Evolutionary conservation across 1,139 yeast genomes (phyloP).

Genomic region (Hansenula lynferdii): DNA sequence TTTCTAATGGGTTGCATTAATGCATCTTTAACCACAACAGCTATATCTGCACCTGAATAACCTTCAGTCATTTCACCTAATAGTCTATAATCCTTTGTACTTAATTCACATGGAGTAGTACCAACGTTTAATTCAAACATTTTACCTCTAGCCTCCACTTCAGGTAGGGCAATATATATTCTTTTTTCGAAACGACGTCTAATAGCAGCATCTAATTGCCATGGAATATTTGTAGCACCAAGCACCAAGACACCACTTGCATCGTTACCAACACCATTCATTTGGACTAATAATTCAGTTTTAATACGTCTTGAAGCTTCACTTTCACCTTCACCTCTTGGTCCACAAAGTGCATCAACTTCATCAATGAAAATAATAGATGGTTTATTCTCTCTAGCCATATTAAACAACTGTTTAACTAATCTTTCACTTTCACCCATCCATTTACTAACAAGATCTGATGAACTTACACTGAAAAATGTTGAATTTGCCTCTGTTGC

Average conservation of each 20-base stretch:
- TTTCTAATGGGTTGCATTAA: slow-evolving; percentile 97
- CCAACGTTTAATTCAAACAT: slow-evolving; percentile 97
- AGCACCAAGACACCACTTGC: slow-evolving; percentile 87
- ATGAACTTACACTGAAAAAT: slow-evolving; percentile 89
- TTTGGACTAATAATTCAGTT: slow-evolving; percentile 93
- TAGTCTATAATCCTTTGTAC: slow-evolving; percentile 66
- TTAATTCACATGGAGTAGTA: slow-evolving; percentile 76
- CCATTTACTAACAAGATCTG: slow-evolving; percentile 96
- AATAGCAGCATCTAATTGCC: slow-evolving; percentile 98
- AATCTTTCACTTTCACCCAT: slow-evolving; percentile 98
- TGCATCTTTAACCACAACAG: slow-evolving; percentile 96
- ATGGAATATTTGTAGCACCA: slow-evolving; percentile 98
- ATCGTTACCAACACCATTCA: slow-evolving; percentile 99
- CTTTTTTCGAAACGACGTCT: slow-evolving; percentile 95
- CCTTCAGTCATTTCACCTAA: slow-evolving; percentile 96
- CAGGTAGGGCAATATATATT: slow-evolving; percentile 94
- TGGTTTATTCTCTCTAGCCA: slow-evolving; percentile 97
- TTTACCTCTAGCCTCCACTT: slow-evolving; percentile 79
- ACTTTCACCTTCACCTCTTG: slow-evolving; percentile 97
- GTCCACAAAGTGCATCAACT: slow-evolving; percentile 97
- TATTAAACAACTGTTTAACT: slow-evolving; percentile 86
- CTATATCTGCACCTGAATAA: slow-evolving; percentile 95
- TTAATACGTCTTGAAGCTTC: slow-evolving; percentile 96
- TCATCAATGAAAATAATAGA: slow-evolving; percentile 96
- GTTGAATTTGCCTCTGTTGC: slow-evolving; percentile 98